Evolutionary conservation across 176 grass and related monocot genomes (phyloP).

Genomic region (Phragmites australis): DNA sequence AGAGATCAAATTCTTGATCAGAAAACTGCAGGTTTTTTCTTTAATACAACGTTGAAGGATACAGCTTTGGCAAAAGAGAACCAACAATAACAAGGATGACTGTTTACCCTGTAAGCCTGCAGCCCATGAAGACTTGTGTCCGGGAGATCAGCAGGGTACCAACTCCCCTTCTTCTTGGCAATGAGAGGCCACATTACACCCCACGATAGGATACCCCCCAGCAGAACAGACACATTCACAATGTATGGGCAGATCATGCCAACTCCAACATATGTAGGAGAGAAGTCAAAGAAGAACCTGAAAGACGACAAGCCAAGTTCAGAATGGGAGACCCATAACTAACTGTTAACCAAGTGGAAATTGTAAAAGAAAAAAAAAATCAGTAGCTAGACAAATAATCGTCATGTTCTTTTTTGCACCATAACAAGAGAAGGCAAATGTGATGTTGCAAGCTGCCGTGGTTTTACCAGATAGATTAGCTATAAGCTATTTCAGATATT

Average conservation of each 20-base stretch:
- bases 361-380: too few species aligned
- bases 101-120: constrained; percentile 65
- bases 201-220: constrained; percentile 67
- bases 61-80: constrained; percentile 6
- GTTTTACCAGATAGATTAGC: not conserved
- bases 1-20: constrained; percentile 8
- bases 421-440: constrained; percentile 24
- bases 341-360: constrained; percentile 14
- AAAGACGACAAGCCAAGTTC: constrained; percentile 19
- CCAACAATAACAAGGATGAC: not conserved
- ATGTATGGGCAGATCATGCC: constrained; percentile 74
- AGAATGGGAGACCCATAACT: constrained; percentile 25
- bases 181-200: constrained; percentile 80
- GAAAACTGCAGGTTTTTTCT: not conserved
- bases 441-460: not conserved
- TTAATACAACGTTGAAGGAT: not conserved
- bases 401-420: not conserved
- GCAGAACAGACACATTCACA: constrained; percentile 64
- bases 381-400: constrained; percentile 18
- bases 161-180: constrained; percentile 55
- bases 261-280: constrained; percentile 69
- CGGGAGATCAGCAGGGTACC: constrained; percentile 35
- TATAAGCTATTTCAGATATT: constrained; percentile 11
- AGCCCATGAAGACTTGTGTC: constrained; percentile 59
- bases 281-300: constrained; percentile 77